Evolutionary conservation across 352 stramenopile genomes (phyloP).

Genomic region (Phytophthora ohioensis): DNA sequence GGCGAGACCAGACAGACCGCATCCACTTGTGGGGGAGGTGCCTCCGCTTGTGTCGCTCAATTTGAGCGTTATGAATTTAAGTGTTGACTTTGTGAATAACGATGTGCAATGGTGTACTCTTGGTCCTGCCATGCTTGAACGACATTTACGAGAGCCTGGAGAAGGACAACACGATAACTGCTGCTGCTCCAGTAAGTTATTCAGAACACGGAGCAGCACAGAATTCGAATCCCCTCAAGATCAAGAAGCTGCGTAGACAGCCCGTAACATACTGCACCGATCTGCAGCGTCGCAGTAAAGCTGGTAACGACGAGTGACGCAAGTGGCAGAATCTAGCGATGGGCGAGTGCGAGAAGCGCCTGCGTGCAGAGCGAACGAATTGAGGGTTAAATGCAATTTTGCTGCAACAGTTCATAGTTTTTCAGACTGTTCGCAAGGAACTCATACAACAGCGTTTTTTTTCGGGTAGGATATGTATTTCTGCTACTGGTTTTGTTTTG

Average conservation of each 20-base stretch:
- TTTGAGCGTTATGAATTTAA: no score
- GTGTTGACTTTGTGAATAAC: no score
- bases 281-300: no score
- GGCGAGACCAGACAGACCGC: neutral
- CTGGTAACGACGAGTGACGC: neutral
- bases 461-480: neutral
- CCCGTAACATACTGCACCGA: neutral
- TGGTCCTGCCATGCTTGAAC: no score
- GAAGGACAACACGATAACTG: no score
- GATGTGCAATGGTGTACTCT: no score
- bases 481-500: neutral
- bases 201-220: no score
- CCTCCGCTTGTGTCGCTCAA: neutral
- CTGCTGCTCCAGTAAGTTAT: no score
- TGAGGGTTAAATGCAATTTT: neutral
- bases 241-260: neutral
- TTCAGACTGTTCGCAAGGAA: neutral
- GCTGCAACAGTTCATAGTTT: neutral
- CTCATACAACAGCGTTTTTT: neutral
- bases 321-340: neutral
- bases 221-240: no score
- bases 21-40: constrained; percentile 1
- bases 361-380: neutral
- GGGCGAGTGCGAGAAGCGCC: neutral
- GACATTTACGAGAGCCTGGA: no score